Conservation (phyloP, 2,329 filamentous ascomycete species). For the Cladophialophora carrionii region DNA sequence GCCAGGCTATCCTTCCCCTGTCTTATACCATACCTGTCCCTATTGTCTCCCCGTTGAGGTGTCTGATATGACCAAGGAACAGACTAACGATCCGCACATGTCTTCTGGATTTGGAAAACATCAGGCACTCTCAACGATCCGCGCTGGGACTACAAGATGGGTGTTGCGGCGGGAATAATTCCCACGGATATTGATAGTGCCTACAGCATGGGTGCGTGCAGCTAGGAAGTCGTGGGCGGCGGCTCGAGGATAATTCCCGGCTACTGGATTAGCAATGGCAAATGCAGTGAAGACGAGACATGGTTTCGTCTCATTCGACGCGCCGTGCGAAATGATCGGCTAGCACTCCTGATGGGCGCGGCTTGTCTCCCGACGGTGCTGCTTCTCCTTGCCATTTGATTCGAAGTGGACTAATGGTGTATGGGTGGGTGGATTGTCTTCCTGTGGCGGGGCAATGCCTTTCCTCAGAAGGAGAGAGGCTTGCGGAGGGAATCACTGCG, state of each 20-base stretch:
- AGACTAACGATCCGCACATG: neutral
- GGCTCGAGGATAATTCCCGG: neutral
- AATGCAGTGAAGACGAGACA: neutral
- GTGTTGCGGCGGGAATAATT: constrained; percentile 48
- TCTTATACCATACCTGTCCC: neutral
- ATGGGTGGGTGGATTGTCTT: no score
- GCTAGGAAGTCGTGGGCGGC: constrained; percentile 14
- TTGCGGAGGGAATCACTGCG: neutral
- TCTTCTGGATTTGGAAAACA: constrained; percentile 64
- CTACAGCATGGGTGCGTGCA: constrained; percentile 29
- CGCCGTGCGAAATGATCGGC: neutral
- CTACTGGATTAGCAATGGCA: neutral
- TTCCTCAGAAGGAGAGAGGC: neutral
- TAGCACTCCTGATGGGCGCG: neutral
- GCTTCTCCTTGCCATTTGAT: neutral
- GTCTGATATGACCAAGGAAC: neutral
- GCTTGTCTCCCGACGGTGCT: neutral
- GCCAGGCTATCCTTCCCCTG: neutral
- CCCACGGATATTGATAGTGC: constrained; percentile 42
- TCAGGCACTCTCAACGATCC: constrained; percentile 44
- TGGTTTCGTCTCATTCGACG: neutral
- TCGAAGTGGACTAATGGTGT: neutral
- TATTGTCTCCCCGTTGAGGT: no score
- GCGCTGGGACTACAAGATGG: constrained; percentile 56
- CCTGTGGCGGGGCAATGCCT: no score